A percentile compares a stretch with the other conserved stretches of the same genome.
These are phyloP conservation scores for Suhomyces prunicola DNA, from an alignment of 805 yeast genomes.

Conservation along the genomic window DNA sequence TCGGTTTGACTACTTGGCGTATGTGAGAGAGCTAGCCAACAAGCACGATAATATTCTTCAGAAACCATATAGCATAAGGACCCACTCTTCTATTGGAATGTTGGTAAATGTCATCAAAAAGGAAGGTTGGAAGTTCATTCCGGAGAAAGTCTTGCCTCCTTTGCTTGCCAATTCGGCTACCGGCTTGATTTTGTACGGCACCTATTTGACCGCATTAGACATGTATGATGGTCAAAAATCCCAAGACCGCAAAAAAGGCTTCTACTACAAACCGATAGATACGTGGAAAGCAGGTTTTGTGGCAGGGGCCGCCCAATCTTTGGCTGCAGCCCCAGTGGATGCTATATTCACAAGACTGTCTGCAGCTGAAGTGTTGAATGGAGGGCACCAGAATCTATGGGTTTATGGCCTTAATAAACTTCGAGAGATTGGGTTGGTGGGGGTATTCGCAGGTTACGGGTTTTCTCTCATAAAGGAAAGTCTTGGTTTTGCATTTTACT, in stretches of 20 bases:
- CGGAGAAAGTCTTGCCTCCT: constrained; percentile 85
- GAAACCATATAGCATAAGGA: constrained; percentile 53
- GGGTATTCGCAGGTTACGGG: constrained; percentile 89
- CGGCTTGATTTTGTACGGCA: constrained; percentile 80
- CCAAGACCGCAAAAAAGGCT: constrained; percentile 4
- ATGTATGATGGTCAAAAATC: constrained; percentile 16
- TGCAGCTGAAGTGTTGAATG: constrained; percentile 67
- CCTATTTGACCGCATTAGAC: constrained; percentile 61
- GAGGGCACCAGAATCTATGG: constrained; percentile 72
- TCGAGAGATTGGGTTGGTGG: constrained; percentile 69
- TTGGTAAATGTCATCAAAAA: constrained; percentile 64
- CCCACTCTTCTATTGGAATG: constrained; percentile 80
- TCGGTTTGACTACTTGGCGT: constrained; percentile 79
- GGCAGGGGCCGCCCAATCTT: constrained; percentile 86
- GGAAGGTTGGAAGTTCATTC: constrained; percentile 85
- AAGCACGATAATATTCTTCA: constrained; percentile 43
- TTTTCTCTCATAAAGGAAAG: constrained; percentile 74
- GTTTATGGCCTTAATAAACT: constrained; percentile 66
- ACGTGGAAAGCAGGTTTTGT: constrained; percentile 77
- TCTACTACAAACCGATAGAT: constrained; percentile 41
- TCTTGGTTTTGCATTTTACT: constrained; percentile 81
- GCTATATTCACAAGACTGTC: constrained; percentile 82
- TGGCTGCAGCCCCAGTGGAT: constrained; percentile 91
- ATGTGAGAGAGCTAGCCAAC: constrained; percentile 51
- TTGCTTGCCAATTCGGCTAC: constrained; percentile 84